Base-by-base conservation (phyloP, 2,329 filamentous ascomycete genomes). In the Apiospora phragmitis region DNA sequence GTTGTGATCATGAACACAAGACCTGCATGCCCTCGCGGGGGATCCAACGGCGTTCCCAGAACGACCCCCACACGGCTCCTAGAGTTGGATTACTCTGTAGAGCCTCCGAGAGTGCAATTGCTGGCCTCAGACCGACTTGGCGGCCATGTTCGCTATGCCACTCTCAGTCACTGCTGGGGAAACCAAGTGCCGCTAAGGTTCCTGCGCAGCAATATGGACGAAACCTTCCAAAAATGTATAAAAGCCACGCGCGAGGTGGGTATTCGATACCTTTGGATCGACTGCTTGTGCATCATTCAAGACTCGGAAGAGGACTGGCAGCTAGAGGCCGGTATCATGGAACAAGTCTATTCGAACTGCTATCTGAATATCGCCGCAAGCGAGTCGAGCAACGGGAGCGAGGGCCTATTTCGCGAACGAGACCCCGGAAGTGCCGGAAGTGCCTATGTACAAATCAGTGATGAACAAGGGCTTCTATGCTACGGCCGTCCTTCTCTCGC, bases 261-360 rank as follows among this genome's bases (percentile, higher is more conserved):
- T 2, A 24, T 65, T 29, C 42, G 42, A 24, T 70, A 72, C 32
- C 35, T 72, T 16, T 72, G 71, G 69, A 70, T 72, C n/a, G 71
- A 72, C 45, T 70, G 68, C 8, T 29, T 72, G 18, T 72, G 71
- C 51, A 72, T 72, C 38, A 69, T 72, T 11, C 71, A 72, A 43
- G 67, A 72, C 42, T 51, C 41, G 12, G 21, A 21, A 29, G 45
- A 70, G 11, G 71, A 72, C 43, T 70, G 69, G 69, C 55, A 69
- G 14, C 21, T 11, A 18, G 29, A 71, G 43, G 43, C 67, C 24
- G 35, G 45, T 24, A 35, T 42, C 7, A 69, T 71, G 67, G 70
- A 38, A 41, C 47, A 69, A 38, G 29, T 68, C 1, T 71, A 69
- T n/a, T n/a, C 42, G 1, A 68, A 71, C 41, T 68, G 66, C 14